Percentiles rank a stretch among this genome's conserved stretches.
phyloP scores from a whole-genome alignment of 1,139 yeast species.

The Candida mesenterica region DNA sequence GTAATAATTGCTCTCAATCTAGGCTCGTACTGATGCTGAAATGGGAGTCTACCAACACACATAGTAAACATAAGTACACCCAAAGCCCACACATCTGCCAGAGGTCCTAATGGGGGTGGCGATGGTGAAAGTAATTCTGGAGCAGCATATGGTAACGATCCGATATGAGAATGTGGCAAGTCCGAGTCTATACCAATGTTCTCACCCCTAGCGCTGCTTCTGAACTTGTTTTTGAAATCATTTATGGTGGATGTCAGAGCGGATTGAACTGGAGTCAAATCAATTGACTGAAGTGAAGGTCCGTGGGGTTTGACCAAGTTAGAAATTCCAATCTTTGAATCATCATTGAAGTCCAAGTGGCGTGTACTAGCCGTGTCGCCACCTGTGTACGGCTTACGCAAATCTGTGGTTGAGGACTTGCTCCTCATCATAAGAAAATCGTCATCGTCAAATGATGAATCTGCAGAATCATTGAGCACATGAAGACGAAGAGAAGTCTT shows the following conservation, averaged over 20 bases:
- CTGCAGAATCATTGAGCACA: background rate
- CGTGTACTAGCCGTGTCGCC: slow-evolving; percentile 30
- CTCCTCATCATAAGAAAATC: slow-evolving; percentile 41
- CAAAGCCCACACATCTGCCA: slow-evolving; percentile 87
- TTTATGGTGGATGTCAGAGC: slow-evolving; percentile 6
- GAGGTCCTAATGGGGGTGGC: slow-evolving; percentile 69
- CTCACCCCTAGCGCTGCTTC: slow-evolving; percentile 6
- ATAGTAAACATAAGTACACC: slow-evolving; percentile 78
- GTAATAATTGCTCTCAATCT: slow-evolving; percentile 69
- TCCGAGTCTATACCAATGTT: slow-evolving; percentile 32
- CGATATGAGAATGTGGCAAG: slow-evolving; percentile 68
- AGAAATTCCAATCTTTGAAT: slow-evolving; percentile 34
- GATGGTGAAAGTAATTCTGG: slow-evolving; percentile 74
- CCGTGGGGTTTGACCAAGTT: slow-evolving; percentile 30
- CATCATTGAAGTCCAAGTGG: slow-evolving; percentile 25
- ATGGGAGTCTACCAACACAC: slow-evolving; percentile 74
- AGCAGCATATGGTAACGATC: slow-evolving; percentile 89
- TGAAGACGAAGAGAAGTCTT: slow-evolving; percentile 18
- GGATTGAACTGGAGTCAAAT: slow-evolving; percentile 32
- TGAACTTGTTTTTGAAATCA: slow-evolving; percentile 16
- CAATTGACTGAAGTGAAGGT: slow-evolving; percentile 36
- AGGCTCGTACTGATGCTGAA: slow-evolving; percentile 80
- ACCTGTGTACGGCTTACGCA: slow-evolving; percentile 33
- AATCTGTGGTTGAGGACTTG: slow-evolving; percentile 40
- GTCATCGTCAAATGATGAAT: slow-evolving; percentile 11